phyloP scores from a whole-genome alignment of 306 rosid genomes.

The Trifolium pratense region DNA sequence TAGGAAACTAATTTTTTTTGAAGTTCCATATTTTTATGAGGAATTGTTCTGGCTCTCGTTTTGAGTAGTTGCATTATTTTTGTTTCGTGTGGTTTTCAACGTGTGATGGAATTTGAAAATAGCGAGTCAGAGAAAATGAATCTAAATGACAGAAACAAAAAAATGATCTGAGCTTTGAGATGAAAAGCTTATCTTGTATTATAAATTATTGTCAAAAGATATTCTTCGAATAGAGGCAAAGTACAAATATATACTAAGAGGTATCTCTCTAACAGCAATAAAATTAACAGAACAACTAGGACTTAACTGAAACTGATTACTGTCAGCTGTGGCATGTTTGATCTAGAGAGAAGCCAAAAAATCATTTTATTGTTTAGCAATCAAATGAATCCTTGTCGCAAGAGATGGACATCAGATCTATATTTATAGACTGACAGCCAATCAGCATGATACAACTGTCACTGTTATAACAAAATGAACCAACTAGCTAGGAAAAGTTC shows the following conservation, averaged over 20 bases:
- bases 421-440: background rate
- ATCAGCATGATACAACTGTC: background rate
- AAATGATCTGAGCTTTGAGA: background rate
- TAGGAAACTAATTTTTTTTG: background rate
- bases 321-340: background rate
- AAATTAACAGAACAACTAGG: background rate
- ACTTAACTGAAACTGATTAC: slow-evolving; percentile 1
- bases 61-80: background rate
- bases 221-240: background rate
- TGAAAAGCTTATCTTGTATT: slow-evolving; percentile 10
- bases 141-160: background rate
- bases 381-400: background rate
- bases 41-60: background rate
- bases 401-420: background rate
- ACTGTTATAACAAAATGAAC: background rate
- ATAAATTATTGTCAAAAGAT: background rate
- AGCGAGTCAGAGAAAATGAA: slow-evolving; percentile 4
- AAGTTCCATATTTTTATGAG: background rate
- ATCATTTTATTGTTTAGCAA: background rate
- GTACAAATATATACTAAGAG: background rate
- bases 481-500: background rate
- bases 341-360: background rate
- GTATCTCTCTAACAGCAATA: background rate
- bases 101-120: background rate
- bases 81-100: slow-evolving; percentile 10